A percentile compares a stretch with the other conserved stretches of the same genome.
phyloP scores from a whole-genome alignment of 129 eudicot species.

The Flaveria sonorensis region DNA sequence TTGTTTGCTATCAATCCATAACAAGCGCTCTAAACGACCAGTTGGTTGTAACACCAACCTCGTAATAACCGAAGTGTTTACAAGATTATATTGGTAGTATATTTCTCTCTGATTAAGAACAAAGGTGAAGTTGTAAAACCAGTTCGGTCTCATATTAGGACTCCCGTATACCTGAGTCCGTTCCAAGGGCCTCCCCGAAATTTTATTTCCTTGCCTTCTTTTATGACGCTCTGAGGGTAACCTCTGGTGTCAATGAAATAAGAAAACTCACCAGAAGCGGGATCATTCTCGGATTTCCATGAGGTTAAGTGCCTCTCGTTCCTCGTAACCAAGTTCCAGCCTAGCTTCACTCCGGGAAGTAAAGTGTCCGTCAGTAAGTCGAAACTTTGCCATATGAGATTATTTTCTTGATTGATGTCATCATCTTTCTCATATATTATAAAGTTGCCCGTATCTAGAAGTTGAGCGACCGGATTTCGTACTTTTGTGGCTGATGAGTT shows the following conservation, averaged over 20 bases:
- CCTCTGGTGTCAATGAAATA: not conserved
- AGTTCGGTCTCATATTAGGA: not conserved
- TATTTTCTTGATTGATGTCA: not conserved
- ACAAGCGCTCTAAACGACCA: conserved; percentile 13
- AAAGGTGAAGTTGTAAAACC: not conserved
- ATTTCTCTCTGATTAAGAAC: conserved; percentile 10
- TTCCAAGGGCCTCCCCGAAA: conserved; percentile 13
- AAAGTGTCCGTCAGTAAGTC: conserved; percentile 8
- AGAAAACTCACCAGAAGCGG: conserved; percentile 8
- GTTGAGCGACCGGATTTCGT: not conserved
- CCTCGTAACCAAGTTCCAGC: not conserved
- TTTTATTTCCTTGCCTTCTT: not conserved
- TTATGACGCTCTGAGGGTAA: not conserved
- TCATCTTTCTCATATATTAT: not conserved
- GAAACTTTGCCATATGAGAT: conserved; percentile 16
- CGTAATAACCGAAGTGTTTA: not conserved
- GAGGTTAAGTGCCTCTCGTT: not conserved
- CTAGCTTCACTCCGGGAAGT: conserved; percentile 14
- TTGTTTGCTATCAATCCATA: conserved; percentile 25
- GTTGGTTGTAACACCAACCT: conserved; percentile 22
- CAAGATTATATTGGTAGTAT: not conserved
- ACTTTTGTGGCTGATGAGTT: not conserved
- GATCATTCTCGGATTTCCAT: conserved; percentile 21
- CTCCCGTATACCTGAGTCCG: not conserved
- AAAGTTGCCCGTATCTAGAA: conserved; percentile 11